Base-by-base conservation (phyloP, 768 basidiomycete species). In the Suillus alpinus region DNA sequence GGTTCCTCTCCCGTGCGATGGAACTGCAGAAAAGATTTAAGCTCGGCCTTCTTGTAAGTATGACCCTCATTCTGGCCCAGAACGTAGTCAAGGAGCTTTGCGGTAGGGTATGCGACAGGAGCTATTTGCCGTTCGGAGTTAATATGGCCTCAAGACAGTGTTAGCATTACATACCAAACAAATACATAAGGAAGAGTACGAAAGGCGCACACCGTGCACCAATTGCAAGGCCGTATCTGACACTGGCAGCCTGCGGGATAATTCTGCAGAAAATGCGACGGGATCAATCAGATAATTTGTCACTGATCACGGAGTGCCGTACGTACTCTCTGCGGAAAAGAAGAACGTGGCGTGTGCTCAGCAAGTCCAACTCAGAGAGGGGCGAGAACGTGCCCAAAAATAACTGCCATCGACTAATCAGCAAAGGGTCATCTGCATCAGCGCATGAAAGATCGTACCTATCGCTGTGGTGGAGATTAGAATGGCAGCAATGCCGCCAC, bases 11-110 rank as follows among this genome's bases (percentile, higher is more conserved):
- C 91, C 0, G 82, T 84, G 29, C 89, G 83, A 67, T 92, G 89
- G 69, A 92, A 91, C 58, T 88, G 86, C 13, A 93, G 79, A 75
- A 94, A 92, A 0, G 87, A 87, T 65, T 88, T 88, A 44, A 90
- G 80, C 61, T 89, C 86, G 0, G 89, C 90, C 71, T 93, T 93
- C 68, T 92, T 92, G 76, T 94, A 94, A 0, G 88, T 91, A 44
- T 85, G 80, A 0, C 77, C 78, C 65, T 92, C 91, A 65, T 88
- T 81, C 3, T 78, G 79, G 23, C 96, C 96, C 2, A 98, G 84
- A 2, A 89, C 83, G 52, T 75, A 78, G 70, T 98, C 96, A 36
- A 99, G 85, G 0, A 98, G 73, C 62, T 82, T 87, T 20, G 84
- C 83, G 52, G 82, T 81, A 2, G 84, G 84, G 74, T 81, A 95